A percentile compares a stretch with the other conserved stretches of the same genome.
These are phyloP conservation scores for Eremothecium gossypii DNA, from an alignment of 1,139 yeast genomes.

Conservation along the genomic window DNA sequence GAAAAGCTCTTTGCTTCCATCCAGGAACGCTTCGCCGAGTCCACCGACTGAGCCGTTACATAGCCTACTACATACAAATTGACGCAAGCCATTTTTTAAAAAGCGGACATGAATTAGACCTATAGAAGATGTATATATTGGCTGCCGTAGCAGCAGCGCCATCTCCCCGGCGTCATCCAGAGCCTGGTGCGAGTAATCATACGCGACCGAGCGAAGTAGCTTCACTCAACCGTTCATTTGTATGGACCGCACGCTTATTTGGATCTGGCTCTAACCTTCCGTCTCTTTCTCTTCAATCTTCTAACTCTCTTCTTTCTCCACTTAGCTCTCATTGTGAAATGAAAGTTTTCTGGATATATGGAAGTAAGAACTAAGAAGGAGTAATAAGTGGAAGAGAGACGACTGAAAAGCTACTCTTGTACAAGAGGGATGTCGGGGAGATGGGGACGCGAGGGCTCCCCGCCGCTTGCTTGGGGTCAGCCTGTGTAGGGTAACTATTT, in stretches of 20 bases:
- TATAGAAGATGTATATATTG: not conserved
- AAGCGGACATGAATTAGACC: constrained; percentile 2
- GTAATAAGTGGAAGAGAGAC: constrained; percentile 1
- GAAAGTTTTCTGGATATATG: constrained; percentile 12
- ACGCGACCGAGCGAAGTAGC: too few relatives aligned
- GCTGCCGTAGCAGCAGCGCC: not conserved
- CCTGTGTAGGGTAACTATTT: not conserved
- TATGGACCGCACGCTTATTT: constrained; percentile 59
- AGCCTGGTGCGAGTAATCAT: too few relatives aligned
- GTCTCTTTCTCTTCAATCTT: constrained; percentile 99
- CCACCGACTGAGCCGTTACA: constrained; percentile 56
- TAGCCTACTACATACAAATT: not conserved
- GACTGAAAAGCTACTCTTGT: not conserved
- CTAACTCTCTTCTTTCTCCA: constrained; percentile 99
- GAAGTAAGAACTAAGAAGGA: constrained; percentile 9
- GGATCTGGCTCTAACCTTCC: constrained; percentile 99
- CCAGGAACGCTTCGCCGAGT: constrained; percentile 89
- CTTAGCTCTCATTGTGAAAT: constrained; percentile 63
- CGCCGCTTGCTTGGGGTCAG: not conserved
- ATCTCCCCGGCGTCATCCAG: too few relatives aligned
- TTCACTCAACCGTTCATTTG: not conserved
- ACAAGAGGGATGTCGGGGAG: not conserved
- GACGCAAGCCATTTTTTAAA: not conserved
- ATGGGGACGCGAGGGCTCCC: not conserved
- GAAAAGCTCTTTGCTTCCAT: constrained; percentile 64